Conservation (phyloP, 2,329 filamentous ascomycete species). For the Aureobasidium subglaciale region DNA sequence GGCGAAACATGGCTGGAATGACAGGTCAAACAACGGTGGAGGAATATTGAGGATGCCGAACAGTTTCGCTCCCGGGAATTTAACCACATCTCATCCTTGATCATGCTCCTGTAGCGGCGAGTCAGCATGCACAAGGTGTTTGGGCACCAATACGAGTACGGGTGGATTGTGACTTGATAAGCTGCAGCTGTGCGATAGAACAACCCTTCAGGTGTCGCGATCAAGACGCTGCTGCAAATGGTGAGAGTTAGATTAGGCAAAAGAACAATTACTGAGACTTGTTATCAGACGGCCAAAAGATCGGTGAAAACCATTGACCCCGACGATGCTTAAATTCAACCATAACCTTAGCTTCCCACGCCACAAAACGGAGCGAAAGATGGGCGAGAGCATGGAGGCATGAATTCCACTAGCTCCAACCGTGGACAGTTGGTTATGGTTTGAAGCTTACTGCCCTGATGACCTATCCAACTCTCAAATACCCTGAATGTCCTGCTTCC, state of each 20-base stretch:
- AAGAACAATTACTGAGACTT: neutral
- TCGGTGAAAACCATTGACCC: constrained; percentile 10
- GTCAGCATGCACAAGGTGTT: neutral
- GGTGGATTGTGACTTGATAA: neutral
- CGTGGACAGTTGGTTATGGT: constrained; percentile 1
- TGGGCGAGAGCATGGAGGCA: neutral
- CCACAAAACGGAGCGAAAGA: neutral
- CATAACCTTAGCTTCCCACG: constrained; percentile 13
- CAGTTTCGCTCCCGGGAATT: neutral
- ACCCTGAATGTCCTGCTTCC: neutral
- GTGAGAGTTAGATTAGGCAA: neutral
- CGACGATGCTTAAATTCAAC: constrained; percentile 16
- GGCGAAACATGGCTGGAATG: constrained; percentile 3
- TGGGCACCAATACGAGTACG: neutral
- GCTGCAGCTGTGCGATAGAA: neutral
- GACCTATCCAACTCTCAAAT: neutral
- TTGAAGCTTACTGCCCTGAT: constrained; percentile 5
- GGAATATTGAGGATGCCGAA: neutral
- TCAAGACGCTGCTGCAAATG: too few relatives aligned
- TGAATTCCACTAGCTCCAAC: constrained; percentile 12
- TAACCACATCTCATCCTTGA: neutral
- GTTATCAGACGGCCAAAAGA: neutral
- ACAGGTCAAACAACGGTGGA: neutral
- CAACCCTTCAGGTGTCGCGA: neutral
- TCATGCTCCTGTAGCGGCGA: constrained; percentile 11